These are phyloP conservation scores for Pelargonium citronellum DNA, from an alignment of 441 rosid genomes.

Conservation along the genomic window DNA sequence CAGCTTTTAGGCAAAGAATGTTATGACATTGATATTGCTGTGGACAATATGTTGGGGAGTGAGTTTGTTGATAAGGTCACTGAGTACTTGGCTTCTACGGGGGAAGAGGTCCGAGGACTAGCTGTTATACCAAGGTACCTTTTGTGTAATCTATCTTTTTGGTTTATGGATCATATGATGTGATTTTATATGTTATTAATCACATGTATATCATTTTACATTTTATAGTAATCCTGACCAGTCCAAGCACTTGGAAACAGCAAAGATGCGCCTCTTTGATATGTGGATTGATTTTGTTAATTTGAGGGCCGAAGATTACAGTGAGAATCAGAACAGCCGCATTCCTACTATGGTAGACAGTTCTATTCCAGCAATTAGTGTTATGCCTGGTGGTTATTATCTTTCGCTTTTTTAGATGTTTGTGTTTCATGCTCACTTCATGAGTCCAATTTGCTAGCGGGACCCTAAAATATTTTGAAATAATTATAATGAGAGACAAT, in stretches of 20 bases:
- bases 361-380: constrained; percentile 10
- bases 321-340: constrained; percentile 54
- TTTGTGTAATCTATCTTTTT: neutral
- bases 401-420: neutral
- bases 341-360: constrained; percentile 75
- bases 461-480: too few species aligned
- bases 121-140: constrained; percentile 67
- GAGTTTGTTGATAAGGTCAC: constrained; percentile 67
- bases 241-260: constrained; percentile 94
- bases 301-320: constrained; percentile 82
- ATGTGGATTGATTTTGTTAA: constrained; percentile 94
- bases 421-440: neutral
- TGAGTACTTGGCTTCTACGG: constrained; percentile 54
- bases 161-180: neutral
- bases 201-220: neutral
- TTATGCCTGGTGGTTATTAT: neutral
- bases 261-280: constrained; percentile 76
- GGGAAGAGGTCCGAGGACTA: constrained; percentile 60
- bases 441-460: too few species aligned
- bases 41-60: constrained; percentile 79
- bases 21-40: constrained; percentile 84
- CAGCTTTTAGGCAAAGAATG: constrained; percentile 86
- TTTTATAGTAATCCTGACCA: constrained; percentile 72
- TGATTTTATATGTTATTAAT: neutral
- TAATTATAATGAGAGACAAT: neutral